Percentiles rank a stretch among this genome's conserved stretches.
Evolutionary conservation across 2,329 filamentous ascomycete genomes (phyloP).

Genomic region (Fusarium temperatum): DNA sequence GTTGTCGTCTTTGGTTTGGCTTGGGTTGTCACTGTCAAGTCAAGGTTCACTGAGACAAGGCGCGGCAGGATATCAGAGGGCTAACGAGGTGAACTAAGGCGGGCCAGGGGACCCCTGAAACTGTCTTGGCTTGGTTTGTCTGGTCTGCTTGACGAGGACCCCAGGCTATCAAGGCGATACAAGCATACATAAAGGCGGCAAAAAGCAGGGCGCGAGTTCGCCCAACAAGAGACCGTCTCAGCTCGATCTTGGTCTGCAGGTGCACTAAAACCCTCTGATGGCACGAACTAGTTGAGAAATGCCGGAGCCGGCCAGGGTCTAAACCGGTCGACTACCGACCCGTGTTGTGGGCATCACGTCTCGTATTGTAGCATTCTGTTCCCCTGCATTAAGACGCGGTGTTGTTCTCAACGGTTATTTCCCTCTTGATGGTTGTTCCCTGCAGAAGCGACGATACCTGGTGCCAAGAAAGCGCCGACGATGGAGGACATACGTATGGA

Average conservation of each 20-base stretch:
- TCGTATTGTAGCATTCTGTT: constrained; percentile 8
- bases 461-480: neutral
- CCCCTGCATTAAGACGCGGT: constrained; percentile 3
- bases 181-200: neutral
- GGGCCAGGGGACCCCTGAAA: constrained; percentile 20
- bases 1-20: neutral
- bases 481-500: constrained; percentile 8
- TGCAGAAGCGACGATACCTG: neutral
- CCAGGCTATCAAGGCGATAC: neutral
- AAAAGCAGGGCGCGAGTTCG: constrained; percentile 12
- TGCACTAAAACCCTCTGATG: constrained; percentile 12
- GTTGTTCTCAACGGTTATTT: neutral
- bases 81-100: constrained; percentile 11
- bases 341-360: neutral
- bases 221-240: constrained; percentile 11
- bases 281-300: constrained; percentile 27
- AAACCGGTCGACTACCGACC: constrained; percentile 10
- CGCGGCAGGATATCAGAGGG: constrained; percentile 17
- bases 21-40: constrained; percentile 16
- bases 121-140: neutral
- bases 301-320: constrained; percentile 25
- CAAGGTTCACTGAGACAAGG: constrained; percentile 31
- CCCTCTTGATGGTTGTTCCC: neutral
- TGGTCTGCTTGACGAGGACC: neutral
- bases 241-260: constrained; percentile 25